Evolutionary conservation across 306 rosid species (phyloP), one percentile per base, ranked within the genome.

Genomic region (Rubus idaeus): DNA sequence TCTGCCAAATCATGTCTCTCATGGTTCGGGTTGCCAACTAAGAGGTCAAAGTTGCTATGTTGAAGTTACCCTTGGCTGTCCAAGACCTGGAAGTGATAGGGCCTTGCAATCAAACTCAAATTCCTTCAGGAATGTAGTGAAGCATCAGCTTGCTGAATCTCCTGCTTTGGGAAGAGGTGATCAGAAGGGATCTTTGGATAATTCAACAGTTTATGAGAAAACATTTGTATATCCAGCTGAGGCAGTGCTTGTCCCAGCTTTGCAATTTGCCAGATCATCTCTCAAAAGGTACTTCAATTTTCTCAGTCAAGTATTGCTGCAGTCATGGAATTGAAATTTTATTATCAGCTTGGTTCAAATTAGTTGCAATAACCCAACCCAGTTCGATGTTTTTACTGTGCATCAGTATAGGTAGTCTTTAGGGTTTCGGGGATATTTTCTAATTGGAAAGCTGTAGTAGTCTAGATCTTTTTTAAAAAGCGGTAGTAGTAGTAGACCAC

Each of bases 31-130:
- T 81, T 92, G 89, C 90, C 96, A 89, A 87, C 76, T 85, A 64
- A 86, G 90, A 88, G 90, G 97, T 77, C 96, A 95, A 78, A 88
- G 77, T 80, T 95, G 97, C 84, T 89, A 86, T 83, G 91, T 89
- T 79, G 99, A 95, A 88, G 97, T 95, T 70, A 90, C 89, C 78
- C 90, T 92, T 78, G 99, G 99, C 61, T 86, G 88, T 89, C 79
- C 93, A 68, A 86, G 86, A 78, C 85, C 86, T 71, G 88, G 84
- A 76, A 77, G 83, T 83, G 97, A 86, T 62, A 84, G 78, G 83
- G 72, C 77, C 2, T 77, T 80, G 72, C 90, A 75, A 83, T 74
- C 87, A 77, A 84, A 86, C 80, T 75, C 83, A 63, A 87, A 78
- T 79, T 56, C 78, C 83, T 74, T 65, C 52, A 82, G 82, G 75